phyloP scores from a whole-genome alignment of 306 rosid genomes.

The Cucumis sativus region DNA sequence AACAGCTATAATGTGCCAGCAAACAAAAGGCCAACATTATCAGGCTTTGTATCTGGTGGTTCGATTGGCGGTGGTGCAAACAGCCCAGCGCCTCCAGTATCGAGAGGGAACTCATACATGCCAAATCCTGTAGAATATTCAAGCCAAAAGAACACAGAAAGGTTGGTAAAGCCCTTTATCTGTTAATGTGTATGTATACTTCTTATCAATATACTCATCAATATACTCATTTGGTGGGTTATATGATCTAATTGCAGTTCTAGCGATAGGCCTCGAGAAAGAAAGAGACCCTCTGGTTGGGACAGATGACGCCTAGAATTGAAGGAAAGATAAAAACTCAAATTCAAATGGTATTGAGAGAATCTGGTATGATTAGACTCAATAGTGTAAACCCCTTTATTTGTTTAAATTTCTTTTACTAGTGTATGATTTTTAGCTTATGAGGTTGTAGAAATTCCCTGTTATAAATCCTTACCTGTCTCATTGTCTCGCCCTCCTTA shows the following conservation, averaged over 20 bases:
- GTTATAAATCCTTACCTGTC: not conserved
- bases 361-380: not conserved
- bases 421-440: not conserved
- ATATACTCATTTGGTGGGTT: constrained; percentile 26
- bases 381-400: not conserved
- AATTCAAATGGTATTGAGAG: constrained; percentile 4
- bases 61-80: constrained; percentile 65
- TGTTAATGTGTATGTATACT: not conserved
- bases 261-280: constrained; percentile 53
- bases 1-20: constrained; percentile 27
- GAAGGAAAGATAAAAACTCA: not conserved
- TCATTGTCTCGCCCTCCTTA: not conserved
- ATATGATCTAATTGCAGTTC: constrained; percentile 38
- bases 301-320: constrained; percentile 37
- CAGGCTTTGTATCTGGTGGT: constrained; percentile 88
- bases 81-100: constrained; percentile 22
- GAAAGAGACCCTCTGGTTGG: constrained; percentile 91
- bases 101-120: constrained; percentile 23
- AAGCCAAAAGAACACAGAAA: constrained; percentile 37
- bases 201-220: constrained; percentile 12
- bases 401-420: not conserved
- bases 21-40: constrained; percentile 53
- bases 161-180: constrained; percentile 25
- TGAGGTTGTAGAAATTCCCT: not conserved
- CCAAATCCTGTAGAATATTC: constrained; percentile 38